These are phyloP conservation scores for Ceratocystiopsis brevicomis DNA, from an alignment of 2,329 filamentous ascomycete genomes.

Conservation along the genomic window DNA sequence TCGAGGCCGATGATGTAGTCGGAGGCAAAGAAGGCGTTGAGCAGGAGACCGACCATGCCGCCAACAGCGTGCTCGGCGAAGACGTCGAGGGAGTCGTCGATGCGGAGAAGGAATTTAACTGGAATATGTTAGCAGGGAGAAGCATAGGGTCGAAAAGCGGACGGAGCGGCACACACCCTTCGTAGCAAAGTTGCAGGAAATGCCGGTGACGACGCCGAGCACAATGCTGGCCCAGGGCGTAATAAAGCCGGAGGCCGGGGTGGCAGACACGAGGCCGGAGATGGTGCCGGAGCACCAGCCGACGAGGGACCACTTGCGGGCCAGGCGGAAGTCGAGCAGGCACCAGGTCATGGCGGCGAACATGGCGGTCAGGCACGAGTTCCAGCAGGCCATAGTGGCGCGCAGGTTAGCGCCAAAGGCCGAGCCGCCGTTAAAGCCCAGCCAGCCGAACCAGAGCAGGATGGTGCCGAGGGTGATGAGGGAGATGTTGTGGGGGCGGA, in stretches of 20 bases:
- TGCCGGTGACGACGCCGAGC: constrained; percentile 45
- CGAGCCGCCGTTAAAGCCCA: constrained; percentile 96
- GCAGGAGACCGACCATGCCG: constrained; percentile 49
- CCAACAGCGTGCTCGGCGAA: constrained; percentile 54
- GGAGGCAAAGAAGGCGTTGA: constrained; percentile 55
- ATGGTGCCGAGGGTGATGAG: constrained; percentile 90
- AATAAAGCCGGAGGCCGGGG: constrained; percentile 49
- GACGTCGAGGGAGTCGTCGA: constrained; percentile 54
- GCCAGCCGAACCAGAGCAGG: constrained; percentile 96
- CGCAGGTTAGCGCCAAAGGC: constrained; percentile 86
- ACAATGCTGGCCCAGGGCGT: constrained; percentile 48
- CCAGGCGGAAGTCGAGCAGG: constrained; percentile 83
- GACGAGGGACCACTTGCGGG: constrained; percentile 77
- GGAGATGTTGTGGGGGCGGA: constrained; percentile 96
- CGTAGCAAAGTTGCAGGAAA: constrained; percentile 49
- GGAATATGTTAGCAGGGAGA: neutral
- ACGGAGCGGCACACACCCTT: constrained; percentile 22
- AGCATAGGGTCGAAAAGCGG: neutral
- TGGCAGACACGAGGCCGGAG: constrained; percentile 51
- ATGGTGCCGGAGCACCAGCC: constrained; percentile 57
- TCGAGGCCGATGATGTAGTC: constrained; percentile 56
- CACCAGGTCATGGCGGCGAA: constrained; percentile 90
- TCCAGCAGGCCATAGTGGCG: constrained; percentile 94
- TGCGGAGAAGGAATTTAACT: constrained; percentile 40
- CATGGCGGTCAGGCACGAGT: constrained; percentile 82